phyloP scores from a whole-genome alignment of 169 alveolate species.

The Amoebophrya sp. region DNA sequence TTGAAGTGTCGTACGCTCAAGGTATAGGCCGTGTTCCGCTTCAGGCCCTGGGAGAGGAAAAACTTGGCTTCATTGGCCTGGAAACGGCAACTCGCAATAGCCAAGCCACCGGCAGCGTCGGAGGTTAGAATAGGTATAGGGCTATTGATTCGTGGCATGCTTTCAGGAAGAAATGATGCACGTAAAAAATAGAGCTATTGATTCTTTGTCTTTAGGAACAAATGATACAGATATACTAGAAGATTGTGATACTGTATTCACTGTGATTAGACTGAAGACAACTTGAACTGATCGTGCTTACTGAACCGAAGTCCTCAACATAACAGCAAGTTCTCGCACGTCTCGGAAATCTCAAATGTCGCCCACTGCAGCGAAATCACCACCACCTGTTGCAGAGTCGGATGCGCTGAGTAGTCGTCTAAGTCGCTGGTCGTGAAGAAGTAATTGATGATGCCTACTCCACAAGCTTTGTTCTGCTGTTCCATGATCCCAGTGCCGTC shows the following conservation, averaged over 20 bases:
- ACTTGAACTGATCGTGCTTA: too few relatives aligned
- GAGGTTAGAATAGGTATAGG: too few relatives aligned
- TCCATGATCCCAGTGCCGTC: constrained; percentile 12
- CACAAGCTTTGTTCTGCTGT: constrained; percentile 18
- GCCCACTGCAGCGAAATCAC: neutral
- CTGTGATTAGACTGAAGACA: too few relatives aligned
- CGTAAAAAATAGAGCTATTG: too few relatives aligned
- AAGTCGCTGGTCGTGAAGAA: neutral
- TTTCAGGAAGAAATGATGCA: too few relatives aligned
- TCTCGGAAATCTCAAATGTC: neutral
- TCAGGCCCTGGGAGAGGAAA: neutral
- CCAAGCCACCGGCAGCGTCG: neutral
- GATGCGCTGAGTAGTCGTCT: neutral
- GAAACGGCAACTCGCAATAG: neutral
- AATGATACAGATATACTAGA: too few relatives aligned
- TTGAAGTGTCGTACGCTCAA: neutral
- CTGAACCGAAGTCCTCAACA: too few relatives aligned
- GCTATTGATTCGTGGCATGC: too few relatives aligned
- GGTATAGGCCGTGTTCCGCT: neutral
- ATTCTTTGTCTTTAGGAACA: too few relatives aligned
- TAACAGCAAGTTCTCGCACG: constrained; percentile 19
- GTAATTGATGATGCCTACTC: constrained; percentile 15
- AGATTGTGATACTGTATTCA: too few relatives aligned
- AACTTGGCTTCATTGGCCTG: constrained; percentile 14
- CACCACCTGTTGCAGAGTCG: neutral